These are phyloP conservation scores for Plectosphaerella sp. DNA, from an alignment of 2,329 filamentous ascomycete species.

Conservation along the genomic window DNA sequence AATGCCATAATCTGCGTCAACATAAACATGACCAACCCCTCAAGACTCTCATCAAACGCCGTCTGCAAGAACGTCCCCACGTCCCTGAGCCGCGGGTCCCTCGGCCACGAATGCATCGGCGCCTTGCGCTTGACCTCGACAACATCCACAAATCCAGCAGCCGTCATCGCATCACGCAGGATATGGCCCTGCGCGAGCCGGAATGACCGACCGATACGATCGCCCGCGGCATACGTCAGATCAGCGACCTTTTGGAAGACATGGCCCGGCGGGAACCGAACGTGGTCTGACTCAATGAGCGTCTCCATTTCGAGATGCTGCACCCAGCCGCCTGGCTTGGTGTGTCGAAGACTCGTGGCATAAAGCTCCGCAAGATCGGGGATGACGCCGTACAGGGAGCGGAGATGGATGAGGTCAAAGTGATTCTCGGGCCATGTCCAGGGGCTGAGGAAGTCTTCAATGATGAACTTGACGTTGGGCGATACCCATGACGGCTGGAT, in stretches of 20 bases:
- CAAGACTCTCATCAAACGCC: constrained; percentile 19
- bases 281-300: constrained; percentile 19
- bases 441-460: constrained; percentile 50
- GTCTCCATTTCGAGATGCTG: constrained; percentile 18
- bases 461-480: constrained; percentile 53
- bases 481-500: constrained; percentile 43
- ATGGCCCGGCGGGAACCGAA: constrained; percentile 12
- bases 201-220: constrained; percentile 17
- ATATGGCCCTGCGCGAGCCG: constrained; percentile 13
- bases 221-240: constrained; percentile 17
- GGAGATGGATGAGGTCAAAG: constrained; percentile 57
- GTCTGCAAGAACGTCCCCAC: constrained; percentile 14
- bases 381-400: constrained; percentile 49
- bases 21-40: constrained; percentile 21
- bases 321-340: constrained; percentile 46
- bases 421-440: constrained; percentile 40
- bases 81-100: constrained; percentile 8
- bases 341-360: constrained; percentile 39
- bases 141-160: constrained; percentile 18
- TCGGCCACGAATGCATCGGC: constrained; percentile 13
- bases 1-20: constrained; percentile 21
- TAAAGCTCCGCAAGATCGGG: constrained; percentile 49
- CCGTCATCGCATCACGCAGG: constrained; percentile 15
- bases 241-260: constrained; percentile 19
- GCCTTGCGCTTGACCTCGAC: constrained; percentile 12